Evolutionary conservation across 768 basidiomycete genomes (phyloP), one percentile per base, ranked within the genome.

Genomic region (Tylopilus balloui): DNA sequence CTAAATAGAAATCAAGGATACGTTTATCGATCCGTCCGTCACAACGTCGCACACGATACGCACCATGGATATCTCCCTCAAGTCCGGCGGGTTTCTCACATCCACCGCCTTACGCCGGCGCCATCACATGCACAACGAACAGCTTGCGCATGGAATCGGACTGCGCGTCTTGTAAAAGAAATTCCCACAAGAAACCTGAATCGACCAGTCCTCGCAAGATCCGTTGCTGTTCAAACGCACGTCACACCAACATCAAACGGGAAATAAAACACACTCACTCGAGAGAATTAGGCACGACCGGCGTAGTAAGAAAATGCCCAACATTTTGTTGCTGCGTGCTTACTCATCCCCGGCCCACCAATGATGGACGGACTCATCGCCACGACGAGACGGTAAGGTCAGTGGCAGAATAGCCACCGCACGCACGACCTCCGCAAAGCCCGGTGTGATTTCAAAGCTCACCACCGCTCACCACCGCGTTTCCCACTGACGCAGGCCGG

Each of bases 181-280:
- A 84, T 78, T 83, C 86, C 63, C 41, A 36, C n/a, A 50, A 11
- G 24, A 45, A 5, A 23, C 31, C 25, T n/a, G n/a, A n/a, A n/a
- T n/a, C n/a, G n/a, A n/a, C n/a, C n/a, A n/a, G n/a, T n/a, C n/a
- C n/a, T n/a, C n/a, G n/a, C n/a, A n/a, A n/a, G n/a, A n/a, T n/a
- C n/a, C n/a, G n/a, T n/a, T n/a, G 8, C 27, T 17, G 42, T 48
- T 14, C 19, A 13, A 68, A 69, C 79, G 52, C 44, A 87, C 84
- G 62, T 92, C 91, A 47, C n/a, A n/a, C n/a, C n/a, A 92, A 29
- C 84, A 62, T 92, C 92, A 47, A 92, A 29, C 89, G 11, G 87
- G 71, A 48, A 92, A 20, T 82, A 29, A 49, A 92, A 56, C 85
- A 86, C 13, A 74, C 69, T 27, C 82, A 71, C 62, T 88, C 87